Evolutionary conservation across 2,329 filamentous ascomycete genomes (phyloP).

Genomic region (Paracoccidioides brasiliensis): DNA sequence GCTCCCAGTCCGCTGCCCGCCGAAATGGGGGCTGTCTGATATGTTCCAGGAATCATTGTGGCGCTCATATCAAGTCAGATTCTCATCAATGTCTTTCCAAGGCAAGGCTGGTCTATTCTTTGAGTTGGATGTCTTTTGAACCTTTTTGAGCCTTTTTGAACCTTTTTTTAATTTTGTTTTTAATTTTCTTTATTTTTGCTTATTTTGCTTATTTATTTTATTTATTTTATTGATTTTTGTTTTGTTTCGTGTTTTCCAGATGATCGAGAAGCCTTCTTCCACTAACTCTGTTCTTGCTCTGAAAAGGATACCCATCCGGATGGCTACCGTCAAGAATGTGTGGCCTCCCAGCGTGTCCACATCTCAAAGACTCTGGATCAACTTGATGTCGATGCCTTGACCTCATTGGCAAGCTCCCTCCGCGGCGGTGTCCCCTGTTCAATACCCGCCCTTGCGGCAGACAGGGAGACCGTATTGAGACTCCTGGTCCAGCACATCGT

Average conservation of each 20-base stretch:
- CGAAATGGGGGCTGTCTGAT: conserved; percentile 2
- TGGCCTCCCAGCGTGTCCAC: neutral
- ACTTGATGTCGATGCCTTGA: neutral
- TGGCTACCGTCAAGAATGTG: neutral
- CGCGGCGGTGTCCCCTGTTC: neutral
- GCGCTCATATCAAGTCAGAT: conserved; percentile 2
- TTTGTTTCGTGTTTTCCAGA: too few relatives aligned
- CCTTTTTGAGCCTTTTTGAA: neutral
- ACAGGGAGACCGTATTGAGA: neutral
- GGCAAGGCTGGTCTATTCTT: neutral
- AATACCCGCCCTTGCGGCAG: neutral
- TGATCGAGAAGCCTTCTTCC: neutral
- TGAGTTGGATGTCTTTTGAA: neutral
- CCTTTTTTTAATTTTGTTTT: neutral
- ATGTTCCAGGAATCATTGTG: conserved; percentile 1
- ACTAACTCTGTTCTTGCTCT: neutral
- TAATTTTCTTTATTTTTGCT: neutral
- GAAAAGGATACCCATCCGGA: neutral
- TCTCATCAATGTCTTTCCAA: conserved; percentile 4
- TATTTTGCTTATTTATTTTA: neutral
- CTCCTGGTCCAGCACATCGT: neutral
- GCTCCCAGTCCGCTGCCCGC: conserved; percentile 1
- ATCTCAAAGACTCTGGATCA: neutral
- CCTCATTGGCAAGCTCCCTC: neutral
- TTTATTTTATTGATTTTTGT: neutral